phyloP scores from a whole-genome alignment of 345 rosid species.

The Garcia nutans region DNA sequence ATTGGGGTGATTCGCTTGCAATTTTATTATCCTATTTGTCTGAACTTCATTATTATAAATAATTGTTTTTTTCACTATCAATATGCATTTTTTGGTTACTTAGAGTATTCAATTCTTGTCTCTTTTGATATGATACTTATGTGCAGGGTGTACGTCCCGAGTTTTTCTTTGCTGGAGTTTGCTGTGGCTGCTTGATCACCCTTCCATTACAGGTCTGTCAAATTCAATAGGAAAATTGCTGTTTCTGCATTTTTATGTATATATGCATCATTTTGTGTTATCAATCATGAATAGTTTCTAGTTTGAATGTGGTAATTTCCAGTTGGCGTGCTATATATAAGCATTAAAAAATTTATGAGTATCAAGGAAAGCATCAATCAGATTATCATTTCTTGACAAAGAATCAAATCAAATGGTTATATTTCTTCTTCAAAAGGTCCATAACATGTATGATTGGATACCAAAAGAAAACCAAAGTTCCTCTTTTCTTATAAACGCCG shows the following conservation, averaged over 20 bases:
- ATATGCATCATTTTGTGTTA: too few relatives aligned
- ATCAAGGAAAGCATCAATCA: too few relatives aligned
- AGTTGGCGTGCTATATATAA: too few relatives aligned
- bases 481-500: too few relatives aligned
- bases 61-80: neutral
- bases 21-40: neutral
- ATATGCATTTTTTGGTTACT: neutral
- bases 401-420: too few relatives aligned
- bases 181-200: slow-evolving; percentile 85
- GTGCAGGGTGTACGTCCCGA: slow-evolving; percentile 83
- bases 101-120: neutral
- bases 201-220: slow-evolving; percentile 76
- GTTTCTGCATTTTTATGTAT: neutral
- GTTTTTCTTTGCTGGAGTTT: slow-evolving; percentile 87
- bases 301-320: too few relatives aligned
- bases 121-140: neutral
- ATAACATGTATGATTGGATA: too few relatives aligned
- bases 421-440: too few relatives aligned
- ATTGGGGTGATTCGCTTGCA: neutral
- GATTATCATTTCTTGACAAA: too few relatives aligned
- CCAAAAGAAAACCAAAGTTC: too few relatives aligned
- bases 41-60: neutral
- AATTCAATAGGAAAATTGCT: neutral
- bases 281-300: too few relatives aligned
- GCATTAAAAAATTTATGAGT: too few relatives aligned